Conservation (phyloP, 2,329 filamentous ascomycete genomes). For the Dactylellina parvicollis region DNA sequence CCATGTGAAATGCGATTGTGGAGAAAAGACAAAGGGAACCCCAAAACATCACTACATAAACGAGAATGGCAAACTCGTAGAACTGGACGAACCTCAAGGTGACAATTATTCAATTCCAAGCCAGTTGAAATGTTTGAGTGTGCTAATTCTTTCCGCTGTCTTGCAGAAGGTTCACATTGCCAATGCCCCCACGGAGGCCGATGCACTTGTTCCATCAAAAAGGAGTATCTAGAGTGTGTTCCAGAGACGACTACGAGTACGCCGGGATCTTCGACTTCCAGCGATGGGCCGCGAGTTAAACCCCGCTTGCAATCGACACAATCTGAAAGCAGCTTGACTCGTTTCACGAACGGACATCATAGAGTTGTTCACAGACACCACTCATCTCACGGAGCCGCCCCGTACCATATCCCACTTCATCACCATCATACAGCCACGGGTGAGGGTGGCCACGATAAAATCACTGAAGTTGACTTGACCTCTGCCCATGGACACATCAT, state of each 20-base stretch:
- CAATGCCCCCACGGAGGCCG: slow-evolving; percentile 76
- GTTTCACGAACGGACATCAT: slow-evolving; percentile 72
- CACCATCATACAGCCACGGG: slow-evolving; percentile 68
- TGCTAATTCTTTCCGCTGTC: slow-evolving; percentile 25
- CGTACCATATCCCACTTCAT: slow-evolving; percentile 70
- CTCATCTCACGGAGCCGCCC: slow-evolving; percentile 70
- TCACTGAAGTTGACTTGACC: slow-evolving; percentile 56
- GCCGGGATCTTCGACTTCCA: slow-evolving; percentile 62
- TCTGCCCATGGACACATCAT: slow-evolving; percentile 51
- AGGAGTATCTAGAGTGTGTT: slow-evolving; percentile 71
- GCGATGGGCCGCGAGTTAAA: slow-evolving; percentile 62
- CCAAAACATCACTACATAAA: slow-evolving; percentile 54
- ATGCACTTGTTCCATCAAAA: slow-evolving; percentile 73
- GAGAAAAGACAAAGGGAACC: slow-evolving; percentile 75
- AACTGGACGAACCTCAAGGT: slow-evolving; percentile 52
- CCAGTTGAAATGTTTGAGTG: neutral
- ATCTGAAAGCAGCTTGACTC: slow-evolving; percentile 68
- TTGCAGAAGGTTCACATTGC: slow-evolving; percentile 68
- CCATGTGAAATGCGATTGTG: slow-evolving; percentile 96
- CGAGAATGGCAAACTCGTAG: slow-evolving; percentile 52
- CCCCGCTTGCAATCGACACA: slow-evolving; percentile 72
- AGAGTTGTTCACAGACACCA: slow-evolving; percentile 72
- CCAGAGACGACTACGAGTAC: slow-evolving; percentile 71
- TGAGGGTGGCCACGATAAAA: slow-evolving; percentile 64
- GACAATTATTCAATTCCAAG: neutral